These are phyloP conservation scores for Solanum gracilifrons DNA, from an alignment of 257 asterid species.

Conservation along the genomic window DNA sequence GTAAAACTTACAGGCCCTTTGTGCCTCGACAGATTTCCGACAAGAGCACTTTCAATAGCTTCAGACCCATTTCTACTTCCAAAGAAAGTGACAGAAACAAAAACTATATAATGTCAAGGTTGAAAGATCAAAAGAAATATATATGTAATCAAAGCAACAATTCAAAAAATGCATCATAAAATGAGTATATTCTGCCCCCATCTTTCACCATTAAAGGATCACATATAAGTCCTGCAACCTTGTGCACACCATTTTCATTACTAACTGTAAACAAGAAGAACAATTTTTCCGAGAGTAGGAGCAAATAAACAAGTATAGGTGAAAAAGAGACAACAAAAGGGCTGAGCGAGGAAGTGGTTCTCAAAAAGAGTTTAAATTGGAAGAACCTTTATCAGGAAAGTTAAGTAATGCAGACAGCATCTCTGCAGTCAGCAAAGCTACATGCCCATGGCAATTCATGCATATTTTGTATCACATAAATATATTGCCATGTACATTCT, in stretches of 20 bases:
- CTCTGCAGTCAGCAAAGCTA: neutral
- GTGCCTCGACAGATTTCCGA: slow-evolving; percentile 64
- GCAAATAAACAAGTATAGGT: neutral
- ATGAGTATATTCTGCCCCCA: neutral
- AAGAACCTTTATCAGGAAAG: neutral
- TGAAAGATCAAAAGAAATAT: neutral
- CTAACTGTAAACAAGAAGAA: neutral
- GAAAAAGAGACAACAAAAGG: neutral
- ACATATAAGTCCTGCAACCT: neutral
- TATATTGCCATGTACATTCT: neutral
- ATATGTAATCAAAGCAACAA: neutral
- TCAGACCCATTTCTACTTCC: slow-evolving; percentile 38
- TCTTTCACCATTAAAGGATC: neutral
- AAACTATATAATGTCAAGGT: neutral
- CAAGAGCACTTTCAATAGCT: slow-evolving; percentile 52
- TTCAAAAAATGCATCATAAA: neutral
- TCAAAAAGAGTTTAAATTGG: neutral
- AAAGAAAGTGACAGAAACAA: slow-evolving; percentile 9
- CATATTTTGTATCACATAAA: neutral
- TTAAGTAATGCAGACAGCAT: neutral
- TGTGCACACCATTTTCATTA: neutral
- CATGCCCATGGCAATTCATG: neutral
- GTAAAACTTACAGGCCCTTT: slow-evolving; percentile 75
- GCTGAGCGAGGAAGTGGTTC: neutral
- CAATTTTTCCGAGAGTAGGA: neutral